Evolutionary conservation across 2,329 filamentous ascomycete species (phyloP).

Genomic region (Acephala macrosclerotiorum): DNA sequence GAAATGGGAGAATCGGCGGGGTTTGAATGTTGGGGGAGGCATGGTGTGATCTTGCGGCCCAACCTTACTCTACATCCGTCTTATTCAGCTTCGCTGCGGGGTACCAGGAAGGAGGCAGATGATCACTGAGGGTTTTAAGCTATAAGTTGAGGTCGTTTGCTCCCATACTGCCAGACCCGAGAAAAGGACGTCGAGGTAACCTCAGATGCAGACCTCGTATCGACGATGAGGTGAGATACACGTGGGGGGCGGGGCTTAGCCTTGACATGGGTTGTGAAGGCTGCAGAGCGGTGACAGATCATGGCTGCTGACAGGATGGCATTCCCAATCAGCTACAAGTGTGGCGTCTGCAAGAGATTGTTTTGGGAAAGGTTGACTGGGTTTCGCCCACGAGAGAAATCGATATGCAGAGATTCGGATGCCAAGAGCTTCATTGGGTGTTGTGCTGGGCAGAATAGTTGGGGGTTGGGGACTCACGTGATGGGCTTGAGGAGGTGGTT

Average conservation of each 20-base stretch:
- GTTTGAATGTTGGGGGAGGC: neutral
- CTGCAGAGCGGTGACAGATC: neutral
- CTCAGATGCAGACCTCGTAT: neutral
- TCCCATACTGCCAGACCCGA: neutral
- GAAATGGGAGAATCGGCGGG: neutral
- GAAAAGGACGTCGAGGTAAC: neutral
- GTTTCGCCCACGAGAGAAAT: neutral
- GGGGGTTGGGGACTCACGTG: neutral
- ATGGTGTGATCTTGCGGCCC: neutral
- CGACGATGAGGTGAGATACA: slow-evolving; percentile 3
- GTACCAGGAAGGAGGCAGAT: neutral
- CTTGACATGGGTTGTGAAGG: neutral
- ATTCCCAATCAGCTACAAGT: slow-evolving; percentile 1
- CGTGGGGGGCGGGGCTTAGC: neutral
- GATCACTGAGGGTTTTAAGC: neutral
- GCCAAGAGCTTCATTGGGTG: neutral
- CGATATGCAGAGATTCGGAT: neutral
- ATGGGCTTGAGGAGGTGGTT: neutral
- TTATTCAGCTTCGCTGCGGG: neutral
- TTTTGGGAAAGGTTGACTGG: neutral
- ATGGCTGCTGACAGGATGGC: neutral
- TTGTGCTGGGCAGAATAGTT: neutral
- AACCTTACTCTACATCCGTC: neutral
- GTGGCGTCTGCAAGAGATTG: neutral
- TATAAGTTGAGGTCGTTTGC: neutral